Evolutionary conservation across 305 asterid species (phyloP).

Genomic region (Fraxinus baroniana): DNA sequence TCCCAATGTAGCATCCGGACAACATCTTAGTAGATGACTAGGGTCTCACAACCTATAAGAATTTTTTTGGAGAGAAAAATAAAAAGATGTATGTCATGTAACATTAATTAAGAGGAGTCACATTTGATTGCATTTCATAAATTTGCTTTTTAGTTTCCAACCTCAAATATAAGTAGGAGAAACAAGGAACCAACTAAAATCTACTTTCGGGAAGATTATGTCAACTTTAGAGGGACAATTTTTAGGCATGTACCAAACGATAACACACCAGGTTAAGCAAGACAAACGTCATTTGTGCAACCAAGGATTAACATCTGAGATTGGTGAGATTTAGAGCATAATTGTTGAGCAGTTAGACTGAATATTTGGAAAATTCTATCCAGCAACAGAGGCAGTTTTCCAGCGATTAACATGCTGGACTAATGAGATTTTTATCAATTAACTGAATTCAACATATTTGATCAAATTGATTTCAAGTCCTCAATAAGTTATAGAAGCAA

Average conservation of each 20-base stretch:
- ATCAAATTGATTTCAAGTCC: background rate
- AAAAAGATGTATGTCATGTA: background rate
- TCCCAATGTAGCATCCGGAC: background rate
- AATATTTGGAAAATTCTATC: background rate
- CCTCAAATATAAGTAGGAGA: background rate
- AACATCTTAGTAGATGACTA: background rate
- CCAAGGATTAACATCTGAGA: background rate
- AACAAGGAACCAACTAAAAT: background rate
- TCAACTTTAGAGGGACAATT: background rate
- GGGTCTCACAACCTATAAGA: background rate
- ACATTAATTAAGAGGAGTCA: background rate
- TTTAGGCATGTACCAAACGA: background rate
- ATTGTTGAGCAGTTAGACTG: background rate
- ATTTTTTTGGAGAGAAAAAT: background rate
- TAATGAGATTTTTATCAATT: background rate
- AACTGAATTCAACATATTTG: background rate
- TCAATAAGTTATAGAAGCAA: too few relatives aligned
- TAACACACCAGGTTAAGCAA: background rate
- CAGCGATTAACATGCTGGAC: background rate
- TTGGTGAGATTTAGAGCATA: background rate
- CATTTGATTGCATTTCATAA: background rate
- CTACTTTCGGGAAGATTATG: background rate
- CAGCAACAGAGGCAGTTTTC: background rate
- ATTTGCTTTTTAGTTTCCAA: background rate
- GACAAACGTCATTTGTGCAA: background rate